Conservation (phyloP, 2,329 filamentous ascomycete genomes). For the Chalaropsis thielavioides region DNA sequence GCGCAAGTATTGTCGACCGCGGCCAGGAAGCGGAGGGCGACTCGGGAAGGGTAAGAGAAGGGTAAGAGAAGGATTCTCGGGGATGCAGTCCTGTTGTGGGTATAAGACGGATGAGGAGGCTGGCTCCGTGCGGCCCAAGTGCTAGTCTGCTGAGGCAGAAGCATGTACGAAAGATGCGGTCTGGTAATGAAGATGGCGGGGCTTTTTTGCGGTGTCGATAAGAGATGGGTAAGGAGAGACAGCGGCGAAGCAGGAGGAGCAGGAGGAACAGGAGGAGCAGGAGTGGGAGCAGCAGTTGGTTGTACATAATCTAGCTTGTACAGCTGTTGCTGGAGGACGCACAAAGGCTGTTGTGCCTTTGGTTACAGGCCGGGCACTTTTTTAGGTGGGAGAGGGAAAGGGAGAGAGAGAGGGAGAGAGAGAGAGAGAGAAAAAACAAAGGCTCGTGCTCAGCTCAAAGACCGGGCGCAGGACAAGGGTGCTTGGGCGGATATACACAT, state of each 20-base stretch:
- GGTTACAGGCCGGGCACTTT: neutral
- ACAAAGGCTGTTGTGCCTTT: neutral
- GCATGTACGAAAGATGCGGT: neutral
- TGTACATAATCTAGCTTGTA: neutral
- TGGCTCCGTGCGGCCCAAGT: neutral
- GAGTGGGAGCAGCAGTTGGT: neutral
- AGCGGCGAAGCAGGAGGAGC: neutral
- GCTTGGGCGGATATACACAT: too few relatives aligned
- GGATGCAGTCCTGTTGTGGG: neutral
- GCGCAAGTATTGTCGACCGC: too few relatives aligned
- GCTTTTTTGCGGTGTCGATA: neutral
- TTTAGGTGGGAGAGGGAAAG: neutral
- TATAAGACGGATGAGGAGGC: neutral
- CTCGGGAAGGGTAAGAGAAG: neutral
- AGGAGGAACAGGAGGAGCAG: neutral
- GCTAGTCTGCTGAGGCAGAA: neutral
- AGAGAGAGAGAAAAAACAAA: too few relatives aligned
- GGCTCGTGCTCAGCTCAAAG: neutral
- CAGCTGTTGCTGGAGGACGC: neutral
- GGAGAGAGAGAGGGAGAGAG: too few relatives aligned
- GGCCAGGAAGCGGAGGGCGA: too few relatives aligned
- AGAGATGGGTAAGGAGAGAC: conserved; percentile 1
- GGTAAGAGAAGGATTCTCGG: neutral
- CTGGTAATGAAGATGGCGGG: neutral
- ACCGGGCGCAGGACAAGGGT: neutral